phyloP scores from a whole-genome alignment of 2,329 filamentous ascomycete genomes.

The Alternaria sp. region DNA sequence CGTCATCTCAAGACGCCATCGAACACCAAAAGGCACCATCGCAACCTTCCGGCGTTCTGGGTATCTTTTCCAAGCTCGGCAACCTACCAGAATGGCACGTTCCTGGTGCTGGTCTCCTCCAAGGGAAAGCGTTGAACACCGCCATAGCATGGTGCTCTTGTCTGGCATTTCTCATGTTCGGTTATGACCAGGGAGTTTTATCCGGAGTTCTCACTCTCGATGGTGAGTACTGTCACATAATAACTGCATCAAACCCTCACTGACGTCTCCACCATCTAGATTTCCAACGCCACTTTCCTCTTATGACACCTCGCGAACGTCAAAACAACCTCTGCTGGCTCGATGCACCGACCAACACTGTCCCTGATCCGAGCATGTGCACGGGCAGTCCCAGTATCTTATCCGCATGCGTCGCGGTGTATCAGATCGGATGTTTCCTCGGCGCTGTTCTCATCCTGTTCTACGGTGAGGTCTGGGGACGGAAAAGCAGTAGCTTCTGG shows the following conservation, averaged over 20 bases:
- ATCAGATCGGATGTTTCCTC: slow-evolving; percentile 50
- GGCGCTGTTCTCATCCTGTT: slow-evolving; percentile 46
- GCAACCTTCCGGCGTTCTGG: not conserved
- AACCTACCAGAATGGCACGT: slow-evolving; percentile 24
- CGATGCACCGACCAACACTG: slow-evolving; percentile 13
- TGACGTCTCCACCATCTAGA: slow-evolving; percentile 15
- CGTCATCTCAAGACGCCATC: not conserved
- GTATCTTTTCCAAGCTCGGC: slow-evolving; percentile 15
- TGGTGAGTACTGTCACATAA: slow-evolving; percentile 9
- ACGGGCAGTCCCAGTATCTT: slow-evolving; percentile 22
- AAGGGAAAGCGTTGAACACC: slow-evolving; percentile 20
- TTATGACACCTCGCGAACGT: slow-evolving; percentile 21
- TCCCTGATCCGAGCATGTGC: slow-evolving; percentile 15
- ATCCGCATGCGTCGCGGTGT: slow-evolving; percentile 21
- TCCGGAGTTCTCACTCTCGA: slow-evolving; percentile 69
- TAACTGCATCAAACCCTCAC: not conserved
- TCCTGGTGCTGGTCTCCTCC: slow-evolving; percentile 16
- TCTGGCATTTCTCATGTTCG: slow-evolving; percentile 50
- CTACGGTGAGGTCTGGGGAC: slow-evolving; percentile 63
- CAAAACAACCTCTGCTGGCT: slow-evolving; percentile 21
- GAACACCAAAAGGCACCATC: slow-evolving; percentile 6
- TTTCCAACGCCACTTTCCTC: slow-evolving; percentile 54
- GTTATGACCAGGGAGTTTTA: slow-evolving; percentile 72
- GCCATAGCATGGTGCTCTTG: slow-evolving; percentile 24
- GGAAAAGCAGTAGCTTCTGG: slow-evolving; percentile 42